Evolutionary conservation across 306 rosid species (phyloP), one percentile per base, ranked within the genome.

Genomic region (Vigna reflexopilosa): DNA sequence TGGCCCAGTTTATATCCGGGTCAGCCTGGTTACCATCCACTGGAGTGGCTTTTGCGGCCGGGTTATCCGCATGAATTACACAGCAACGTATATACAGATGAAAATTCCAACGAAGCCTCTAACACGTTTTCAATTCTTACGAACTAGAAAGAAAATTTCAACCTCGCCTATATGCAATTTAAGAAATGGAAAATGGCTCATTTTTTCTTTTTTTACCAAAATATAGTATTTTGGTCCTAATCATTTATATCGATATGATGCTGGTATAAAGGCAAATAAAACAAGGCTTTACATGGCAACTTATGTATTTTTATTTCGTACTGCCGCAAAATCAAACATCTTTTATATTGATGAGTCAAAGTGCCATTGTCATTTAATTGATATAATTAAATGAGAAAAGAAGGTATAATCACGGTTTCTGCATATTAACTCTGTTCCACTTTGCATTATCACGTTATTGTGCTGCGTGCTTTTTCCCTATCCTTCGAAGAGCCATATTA

Each of bases 21-120:
- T 83, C 97, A 0, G 75, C 98, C 0, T 94, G 98, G 98, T 24
- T 94, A 66, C 98, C 98, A 0, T 84, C 97, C 0, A 94, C 98
- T 0, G 97, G 97, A 9, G 98, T 94, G n/a, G 97, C 98, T 0
- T 94, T 83, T 77, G 56, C 86, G 28, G 95, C 92, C 0, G 98
- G 97, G 1, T 68, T 94, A n/a, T 86, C 91, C 0, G 58, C 75
- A 11, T 89, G 80, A 88, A 28, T 14, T 62, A 54, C 67, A 45
- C 42, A 11, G 6, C 5, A 67, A 36, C 7, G 22, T 5, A 34
- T 34, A 45, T 19, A 54, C 67, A 44, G 9, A 44, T 44, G 48
- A 9, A 42, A 44, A 64, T 65, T 22, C 47, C 73, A 42, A 54
- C 52, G 73, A 50, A 54, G 38, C 30, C 11, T 36, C 9, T 40